Base-by-base conservation (phyloP, 352 stramenopile species). In the Pythium scleroteichum region DNA sequence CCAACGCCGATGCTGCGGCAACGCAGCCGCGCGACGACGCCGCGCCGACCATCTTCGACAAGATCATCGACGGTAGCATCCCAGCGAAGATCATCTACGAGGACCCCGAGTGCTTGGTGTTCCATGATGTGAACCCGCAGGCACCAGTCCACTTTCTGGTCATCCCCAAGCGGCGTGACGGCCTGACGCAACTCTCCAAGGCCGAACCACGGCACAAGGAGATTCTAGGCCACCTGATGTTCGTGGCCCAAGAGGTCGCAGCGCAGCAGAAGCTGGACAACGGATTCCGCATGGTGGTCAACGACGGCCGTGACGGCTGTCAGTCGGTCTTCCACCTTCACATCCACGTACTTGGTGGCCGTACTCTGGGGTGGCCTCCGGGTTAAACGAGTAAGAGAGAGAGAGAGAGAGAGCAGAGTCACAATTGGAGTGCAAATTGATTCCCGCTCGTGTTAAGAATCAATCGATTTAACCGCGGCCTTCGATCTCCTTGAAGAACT, bases 61-160 rank as follows among this genome's bases (percentile, higher is more conserved):
- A 99, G 73, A 99, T 99, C 71, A 79, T 99, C 45, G 69, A 79
- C 14, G 76, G 82, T 29, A 76, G 97, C 29, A 99, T 99, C 59
- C 96, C 96, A 6, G 91, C 97, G 41, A 81, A 89, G 46, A 95
- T 99, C 72, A 96, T 98, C 39, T 98, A 97, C 66, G 94, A 99
- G 68, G 94, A 99, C 76, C 92, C 98, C 44, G 82, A 96, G 66
- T 92, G 90, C 47, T 75, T 99, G 7, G 97, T 96, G n/a, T 99
- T 99, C 75, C 96, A 97, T 59, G 97, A 99, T 77, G 97, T 99
- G 49, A 97, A 92, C 68, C 97, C 97, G 41, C 83, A 97, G 57
- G 95, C 97, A 51, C 96, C 96, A 0, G 94, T 96, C 35, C 97
- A 99, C 71, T 87, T 99, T 29, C 71, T 99, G 26, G 81, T 99